phyloP scores from a whole-genome alignment of 148 eudicot genomes.

The Beta vulgaris region DNA sequence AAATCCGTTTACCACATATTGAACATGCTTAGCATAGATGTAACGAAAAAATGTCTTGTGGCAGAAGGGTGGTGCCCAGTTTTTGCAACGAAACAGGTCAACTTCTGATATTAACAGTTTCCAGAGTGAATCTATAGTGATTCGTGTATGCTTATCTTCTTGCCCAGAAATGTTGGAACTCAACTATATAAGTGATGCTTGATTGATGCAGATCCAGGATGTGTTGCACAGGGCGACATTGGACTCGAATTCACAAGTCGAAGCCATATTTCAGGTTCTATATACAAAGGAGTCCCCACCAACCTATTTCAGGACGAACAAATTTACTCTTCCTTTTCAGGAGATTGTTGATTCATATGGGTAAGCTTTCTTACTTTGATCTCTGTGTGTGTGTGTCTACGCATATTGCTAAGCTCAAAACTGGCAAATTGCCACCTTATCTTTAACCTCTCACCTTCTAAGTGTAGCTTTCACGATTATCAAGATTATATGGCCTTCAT shows the following conservation, averaged over 20 bases:
- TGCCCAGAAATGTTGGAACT: background rate
- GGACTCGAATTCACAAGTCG: slow-evolving; percentile 92
- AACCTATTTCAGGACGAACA: slow-evolving; percentile 84
- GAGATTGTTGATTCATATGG: slow-evolving; percentile 99
- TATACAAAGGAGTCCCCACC: slow-evolving; percentile 87
- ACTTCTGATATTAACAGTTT: slow-evolving; percentile 6
- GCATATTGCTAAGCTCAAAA: background rate
- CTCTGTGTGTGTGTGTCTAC: background rate
- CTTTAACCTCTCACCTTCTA: too few relatives aligned
- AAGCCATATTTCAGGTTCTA: slow-evolving; percentile 85
- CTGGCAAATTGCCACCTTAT: background rate
- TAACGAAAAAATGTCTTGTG: slow-evolving; percentile 94
- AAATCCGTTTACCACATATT: slow-evolving; percentile 89
- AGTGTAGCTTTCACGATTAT: too few relatives aligned
- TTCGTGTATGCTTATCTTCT: background rate
- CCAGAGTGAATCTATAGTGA: background rate
- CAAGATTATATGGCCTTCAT: too few relatives aligned
- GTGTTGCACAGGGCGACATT: slow-evolving; percentile 68
- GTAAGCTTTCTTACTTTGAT: slow-evolving; percentile 42
- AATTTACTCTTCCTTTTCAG: slow-evolving; percentile 76
- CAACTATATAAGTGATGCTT: slow-evolving; percentile 23
- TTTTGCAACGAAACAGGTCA: slow-evolving; percentile 85
- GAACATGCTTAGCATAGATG: slow-evolving; percentile 98
- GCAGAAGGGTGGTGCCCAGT: slow-evolving; percentile 99
- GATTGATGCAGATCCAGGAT: slow-evolving; percentile 73